These are phyloP conservation scores for Achlya hypogyna DNA, from an alignment of 352 stramenopile species.

Conservation along the genomic window DNA sequence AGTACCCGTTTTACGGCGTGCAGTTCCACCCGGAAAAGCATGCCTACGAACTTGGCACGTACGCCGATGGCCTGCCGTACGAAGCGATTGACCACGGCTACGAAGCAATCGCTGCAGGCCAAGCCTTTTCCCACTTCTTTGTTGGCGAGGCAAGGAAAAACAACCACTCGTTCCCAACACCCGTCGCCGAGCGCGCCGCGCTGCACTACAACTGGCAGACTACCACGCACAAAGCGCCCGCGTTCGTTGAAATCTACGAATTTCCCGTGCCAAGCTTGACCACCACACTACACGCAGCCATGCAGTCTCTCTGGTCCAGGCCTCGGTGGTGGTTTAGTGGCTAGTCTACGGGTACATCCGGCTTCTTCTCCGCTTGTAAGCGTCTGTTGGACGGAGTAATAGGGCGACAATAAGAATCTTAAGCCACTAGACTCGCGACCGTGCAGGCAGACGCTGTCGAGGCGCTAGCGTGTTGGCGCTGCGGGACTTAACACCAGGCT, in stretches of 20 bases:
- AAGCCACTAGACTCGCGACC: no score
- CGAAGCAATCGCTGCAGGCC: constrained; percentile 36
- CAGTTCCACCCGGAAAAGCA: constrained; percentile 93
- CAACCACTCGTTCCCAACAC: constrained; percentile 45
- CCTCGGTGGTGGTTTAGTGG: no score
- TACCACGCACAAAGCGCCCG: constrained; percentile 42
- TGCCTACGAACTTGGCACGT: constrained; percentile 78
- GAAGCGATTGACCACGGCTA: constrained; percentile 78
- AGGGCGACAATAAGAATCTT: no score
- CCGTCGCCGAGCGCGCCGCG: constrained; percentile 32
- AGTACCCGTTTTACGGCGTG: constrained; percentile 80
- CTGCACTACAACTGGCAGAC: constrained; percentile 69
- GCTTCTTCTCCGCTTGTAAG: no score
- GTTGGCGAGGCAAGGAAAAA: constrained; percentile 67
- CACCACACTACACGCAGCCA: no score
- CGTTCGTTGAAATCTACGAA: constrained; percentile 55
- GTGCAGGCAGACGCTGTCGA: no score
- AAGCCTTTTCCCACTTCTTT: constrained; percentile 69
- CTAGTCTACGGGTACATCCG: no score
- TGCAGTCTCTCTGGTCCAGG: no score
- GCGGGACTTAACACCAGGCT: no score
- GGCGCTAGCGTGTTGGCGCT: no score
- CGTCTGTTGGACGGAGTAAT: no score
- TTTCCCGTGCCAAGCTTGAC: not conserved
- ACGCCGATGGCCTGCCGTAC: constrained; percentile 47